These are phyloP conservation scores for Trametes coccinea DNA, from an alignment of 768 basidiomycete species.

Conservation along the genomic window DNA sequence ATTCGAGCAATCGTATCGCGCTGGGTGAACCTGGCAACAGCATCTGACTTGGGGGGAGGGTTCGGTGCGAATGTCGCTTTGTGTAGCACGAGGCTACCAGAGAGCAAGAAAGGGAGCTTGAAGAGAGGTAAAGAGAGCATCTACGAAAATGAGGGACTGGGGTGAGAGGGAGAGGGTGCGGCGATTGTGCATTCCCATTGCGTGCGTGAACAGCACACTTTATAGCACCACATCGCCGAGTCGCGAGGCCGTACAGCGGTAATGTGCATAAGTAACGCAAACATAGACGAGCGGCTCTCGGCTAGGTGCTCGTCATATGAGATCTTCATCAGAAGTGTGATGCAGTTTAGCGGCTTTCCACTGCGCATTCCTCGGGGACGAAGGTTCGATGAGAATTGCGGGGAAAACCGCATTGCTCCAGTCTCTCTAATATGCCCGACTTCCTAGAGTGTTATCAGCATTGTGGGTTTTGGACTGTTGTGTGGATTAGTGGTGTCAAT, in stretches of 20 bases:
- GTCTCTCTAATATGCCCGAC: neutral
- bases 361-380: neutral
- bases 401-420: neutral
- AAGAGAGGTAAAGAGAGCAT: neutral
- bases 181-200: neutral
- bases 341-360: neutral
- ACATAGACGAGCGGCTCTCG: neutral
- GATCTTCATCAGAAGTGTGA: neutral
- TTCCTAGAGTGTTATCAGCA: too few species aligned
- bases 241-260: neutral
- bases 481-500: too few species aligned
- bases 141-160: neutral
- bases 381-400: neutral
- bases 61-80: neutral
- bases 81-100: neutral
- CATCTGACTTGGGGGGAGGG: neutral
- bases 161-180: neutral
- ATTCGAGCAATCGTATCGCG: neutral
- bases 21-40: neutral
- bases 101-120: constrained; percentile 3
- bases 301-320: neutral
- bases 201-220: neutral
- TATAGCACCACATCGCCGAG: neutral
- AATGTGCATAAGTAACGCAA: neutral
- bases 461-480: too few species aligned